Base-by-base conservation (phyloP, 163 green algal species). In the Scenedesmus sp. region DNA sequence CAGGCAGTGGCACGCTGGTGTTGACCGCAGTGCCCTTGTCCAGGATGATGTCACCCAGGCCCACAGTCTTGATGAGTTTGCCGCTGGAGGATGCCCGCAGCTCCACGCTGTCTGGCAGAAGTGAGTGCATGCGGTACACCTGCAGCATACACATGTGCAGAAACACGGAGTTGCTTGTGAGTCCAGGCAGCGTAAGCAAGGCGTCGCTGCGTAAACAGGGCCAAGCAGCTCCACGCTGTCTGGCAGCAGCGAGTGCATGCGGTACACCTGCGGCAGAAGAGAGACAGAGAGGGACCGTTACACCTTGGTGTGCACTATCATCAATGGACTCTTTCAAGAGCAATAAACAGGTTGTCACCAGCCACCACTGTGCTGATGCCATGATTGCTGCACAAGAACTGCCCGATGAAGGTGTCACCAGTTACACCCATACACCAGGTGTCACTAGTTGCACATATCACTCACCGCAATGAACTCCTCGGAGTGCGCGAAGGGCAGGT, bases 41-140 rank as follows among this genome's bases (percentile, higher is more conserved):
- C 4, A 79, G 23, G 16, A 89, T 89, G 60, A 81, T 77, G 34
- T 89, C 84, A 7, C 26, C 55, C 20, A 89, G 84, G 6, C 59
- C 84, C 12, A 89, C 62, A 12, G 62, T 77, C 18, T 59, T 76
- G 84, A 76, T 77, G n/a, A 89, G 2, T 13, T 9, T 81, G 60
- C 59, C 84, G 56, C 8, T 26, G 23, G 23, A 13, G 16, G 60
- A 10, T 0, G 13, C 52, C 15, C 56, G 59, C 12, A 89, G 56
- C 12, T 89, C 60, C 10, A 89, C n/a, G 26, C 13, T 89, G 84
- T 89, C 84, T 16, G 84, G 84, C 84, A 89, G 84, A 56, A 89
- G 84, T 12, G 84, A 59, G 15, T 89, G 84, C 84, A 89, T 89
- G 60, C 84, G 84, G 84, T 89, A 89, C 84, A 89, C 84, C 84